Evolutionary conservation across 2,329 filamentous ascomycete species (phyloP).

Genomic region (Colletotrichum scovillei): DNA sequence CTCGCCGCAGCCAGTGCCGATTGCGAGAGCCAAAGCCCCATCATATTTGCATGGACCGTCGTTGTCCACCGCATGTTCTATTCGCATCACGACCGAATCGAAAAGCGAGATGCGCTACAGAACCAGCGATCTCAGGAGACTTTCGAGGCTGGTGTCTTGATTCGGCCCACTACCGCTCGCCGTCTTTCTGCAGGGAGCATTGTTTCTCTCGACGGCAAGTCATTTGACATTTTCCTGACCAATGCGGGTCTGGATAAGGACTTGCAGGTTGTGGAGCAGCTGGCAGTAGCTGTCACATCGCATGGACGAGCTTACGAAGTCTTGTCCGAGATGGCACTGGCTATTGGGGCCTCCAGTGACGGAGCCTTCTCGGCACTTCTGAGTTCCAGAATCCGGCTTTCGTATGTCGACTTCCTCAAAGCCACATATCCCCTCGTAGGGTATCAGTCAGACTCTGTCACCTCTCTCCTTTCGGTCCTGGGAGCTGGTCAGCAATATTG

Average conservation of each 20-base stretch:
- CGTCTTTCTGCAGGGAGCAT: constrained; percentile 72
- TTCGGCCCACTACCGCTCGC: constrained; percentile 54
- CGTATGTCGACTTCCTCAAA: constrained; percentile 78
- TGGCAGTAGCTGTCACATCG: constrained; percentile 61
- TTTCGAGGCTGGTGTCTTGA: constrained; percentile 60
- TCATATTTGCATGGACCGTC: constrained; percentile 84
- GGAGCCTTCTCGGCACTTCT: constrained; percentile 66
- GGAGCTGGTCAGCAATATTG: constrained; percentile 64
- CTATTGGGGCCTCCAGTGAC: constrained; percentile 56
- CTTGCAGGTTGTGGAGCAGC: constrained; percentile 60
- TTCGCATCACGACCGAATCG: constrained; percentile 70
- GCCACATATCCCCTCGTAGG: constrained; percentile 74
- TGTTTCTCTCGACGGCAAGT: constrained; percentile 69
- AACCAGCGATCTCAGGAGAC: constrained; percentile 69
- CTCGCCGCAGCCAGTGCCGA: constrained; percentile 66
- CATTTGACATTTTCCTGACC: constrained; percentile 68
- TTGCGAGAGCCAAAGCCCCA: constrained; percentile 74
- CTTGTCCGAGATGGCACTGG: constrained; percentile 61
- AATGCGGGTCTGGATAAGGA: constrained; percentile 63
- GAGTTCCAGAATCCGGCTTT: constrained; percentile 70
- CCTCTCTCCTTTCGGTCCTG: constrained; percentile 73
- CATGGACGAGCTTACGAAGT: constrained; percentile 65
- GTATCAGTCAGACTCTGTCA: constrained; percentile 79
- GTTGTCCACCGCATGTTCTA: constrained; percentile 77
- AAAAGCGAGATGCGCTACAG: constrained; percentile 67